These are phyloP conservation scores for Camptophora hylomeconis DNA, from an alignment of 2,329 filamentous ascomycete species.

Conservation along the genomic window DNA sequence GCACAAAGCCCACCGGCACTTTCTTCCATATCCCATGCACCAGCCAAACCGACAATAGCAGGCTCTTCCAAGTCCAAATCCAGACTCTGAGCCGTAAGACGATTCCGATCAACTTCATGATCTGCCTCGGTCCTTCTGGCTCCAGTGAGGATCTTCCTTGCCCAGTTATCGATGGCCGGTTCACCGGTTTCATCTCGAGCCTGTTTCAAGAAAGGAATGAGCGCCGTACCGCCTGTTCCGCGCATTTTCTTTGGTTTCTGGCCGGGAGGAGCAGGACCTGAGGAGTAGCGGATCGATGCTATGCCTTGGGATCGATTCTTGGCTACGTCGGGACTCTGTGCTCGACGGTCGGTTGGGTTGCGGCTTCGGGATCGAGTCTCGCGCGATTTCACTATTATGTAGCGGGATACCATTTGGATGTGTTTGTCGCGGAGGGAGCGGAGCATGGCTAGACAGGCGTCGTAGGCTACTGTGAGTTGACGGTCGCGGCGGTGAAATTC, in stretches of 20 bases:
- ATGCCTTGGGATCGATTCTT: constrained; percentile 13
- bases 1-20: constrained; percentile 51
- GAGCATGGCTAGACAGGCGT: constrained; percentile 75
- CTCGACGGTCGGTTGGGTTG: too few species aligned
- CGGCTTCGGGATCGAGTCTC: constrained; percentile 52
- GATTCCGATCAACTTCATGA: constrained; percentile 36
- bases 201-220: constrained; percentile 95
- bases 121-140: constrained; percentile 32
- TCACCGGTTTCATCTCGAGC: constrained; percentile 92
- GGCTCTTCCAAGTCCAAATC: constrained; percentile 37
- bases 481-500: constrained; percentile 47
- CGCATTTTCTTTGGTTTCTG: constrained; percentile 48
- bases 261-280: constrained; percentile 9
- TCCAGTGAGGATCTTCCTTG: constrained; percentile 43
- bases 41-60: constrained; percentile 58
- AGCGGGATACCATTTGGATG: constrained; percentile 89
- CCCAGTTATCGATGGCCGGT: constrained; percentile 63
- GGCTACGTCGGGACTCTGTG: constrained; percentile 22
- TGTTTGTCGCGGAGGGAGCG: constrained; percentile 78
- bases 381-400: constrained; percentile 80
- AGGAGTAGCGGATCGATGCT: constrained; percentile 24
- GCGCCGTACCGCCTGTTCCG: constrained; percentile 82
- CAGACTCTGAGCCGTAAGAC: constrained; percentile 11
- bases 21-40: constrained; percentile 81
- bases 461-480: constrained; percentile 66